These are phyloP conservation scores for Coffea eugenioides DNA, from an alignment of 257 asterid genomes.

Conservation along the genomic window DNA sequence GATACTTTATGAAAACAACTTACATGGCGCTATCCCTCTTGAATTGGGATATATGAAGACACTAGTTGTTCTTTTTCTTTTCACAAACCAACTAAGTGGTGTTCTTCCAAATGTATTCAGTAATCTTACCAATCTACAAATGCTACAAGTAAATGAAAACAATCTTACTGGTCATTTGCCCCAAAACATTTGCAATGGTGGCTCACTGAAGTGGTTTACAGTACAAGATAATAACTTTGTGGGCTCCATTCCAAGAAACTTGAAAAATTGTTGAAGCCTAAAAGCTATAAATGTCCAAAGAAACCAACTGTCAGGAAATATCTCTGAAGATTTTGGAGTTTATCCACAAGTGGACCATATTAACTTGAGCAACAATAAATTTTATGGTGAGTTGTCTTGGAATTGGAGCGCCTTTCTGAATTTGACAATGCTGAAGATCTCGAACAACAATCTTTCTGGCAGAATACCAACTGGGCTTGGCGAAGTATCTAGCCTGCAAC, in stretches of 20 bases:
- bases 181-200: slow-evolving; percentile 30
- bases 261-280: not conserved
- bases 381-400: not conserved
- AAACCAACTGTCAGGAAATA: not conserved
- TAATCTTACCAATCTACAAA: slow-evolving; percentile 11
- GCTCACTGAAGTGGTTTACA: slow-evolving; percentile 15
- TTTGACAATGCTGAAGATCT: no score
- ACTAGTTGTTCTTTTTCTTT: not conserved
- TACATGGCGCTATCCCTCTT: slow-evolving; percentile 11
- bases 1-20: not conserved
- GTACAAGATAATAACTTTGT: not conserved
- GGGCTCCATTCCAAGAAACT: not conserved
- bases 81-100: slow-evolving; percentile 8
- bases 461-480: no score
- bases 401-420: no score
- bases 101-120: slow-evolving; percentile 18
- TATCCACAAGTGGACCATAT: no score
- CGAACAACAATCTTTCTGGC: no score
- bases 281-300: not conserved
- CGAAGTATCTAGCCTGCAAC: no score
- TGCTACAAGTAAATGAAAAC: slow-evolving; percentile 14
- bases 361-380: not conserved
- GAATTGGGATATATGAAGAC: not conserved
- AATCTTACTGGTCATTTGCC: slow-evolving; percentile 34
- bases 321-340: not conserved